A percentile compares a stretch with the other conserved stretches of the same genome.
phyloP scores from a whole-genome alignment of 2,329 filamentous ascomycete species.

The Aspergillus fumigatiaffinis region DNA sequence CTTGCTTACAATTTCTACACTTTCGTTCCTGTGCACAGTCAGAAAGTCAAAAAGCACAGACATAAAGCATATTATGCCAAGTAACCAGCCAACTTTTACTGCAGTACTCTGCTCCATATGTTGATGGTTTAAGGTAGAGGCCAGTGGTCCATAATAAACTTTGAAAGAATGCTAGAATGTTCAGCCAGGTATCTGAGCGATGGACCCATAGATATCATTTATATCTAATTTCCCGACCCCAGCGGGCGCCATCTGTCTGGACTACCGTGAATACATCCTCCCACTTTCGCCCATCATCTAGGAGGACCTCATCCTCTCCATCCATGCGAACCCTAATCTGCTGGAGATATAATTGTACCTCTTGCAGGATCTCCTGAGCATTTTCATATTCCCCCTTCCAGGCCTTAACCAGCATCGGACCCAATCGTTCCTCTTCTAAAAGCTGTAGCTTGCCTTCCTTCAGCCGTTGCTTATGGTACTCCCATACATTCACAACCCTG shows the following conservation, averaged over 20 bases:
- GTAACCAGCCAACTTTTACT: no score
- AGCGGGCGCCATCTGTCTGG: conserved; percentile 1
- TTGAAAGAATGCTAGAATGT: background rate
- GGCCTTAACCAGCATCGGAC: conserved; percentile 4
- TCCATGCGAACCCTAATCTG: conserved; percentile 3
- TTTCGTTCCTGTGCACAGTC: no score
- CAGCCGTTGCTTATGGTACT: background rate
- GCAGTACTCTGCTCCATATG: no score
- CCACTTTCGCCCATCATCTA: conserved; percentile 3
- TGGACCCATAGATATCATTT: background rate
- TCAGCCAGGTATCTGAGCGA: background rate
- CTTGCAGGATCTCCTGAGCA: conserved; percentile 5
- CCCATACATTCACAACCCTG: background rate
- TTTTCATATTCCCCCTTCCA: conserved; percentile 8
- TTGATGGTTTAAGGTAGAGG: no score
- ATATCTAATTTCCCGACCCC: conserved; percentile 1
- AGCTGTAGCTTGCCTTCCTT: conserved; percentile 6
- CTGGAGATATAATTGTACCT: conserved; percentile 3
- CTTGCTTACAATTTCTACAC: no score
- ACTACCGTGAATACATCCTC: conserved; percentile 1
- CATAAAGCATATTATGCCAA: no score
- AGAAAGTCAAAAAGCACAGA: no score
- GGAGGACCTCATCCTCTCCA: conserved; percentile 1
- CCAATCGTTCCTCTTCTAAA: conserved; percentile 1
- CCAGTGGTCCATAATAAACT: no score